These are phyloP conservation scores for Seiridium unicorne DNA, from an alignment of 2,329 filamentous ascomycete genomes.

Conservation along the genomic window DNA sequence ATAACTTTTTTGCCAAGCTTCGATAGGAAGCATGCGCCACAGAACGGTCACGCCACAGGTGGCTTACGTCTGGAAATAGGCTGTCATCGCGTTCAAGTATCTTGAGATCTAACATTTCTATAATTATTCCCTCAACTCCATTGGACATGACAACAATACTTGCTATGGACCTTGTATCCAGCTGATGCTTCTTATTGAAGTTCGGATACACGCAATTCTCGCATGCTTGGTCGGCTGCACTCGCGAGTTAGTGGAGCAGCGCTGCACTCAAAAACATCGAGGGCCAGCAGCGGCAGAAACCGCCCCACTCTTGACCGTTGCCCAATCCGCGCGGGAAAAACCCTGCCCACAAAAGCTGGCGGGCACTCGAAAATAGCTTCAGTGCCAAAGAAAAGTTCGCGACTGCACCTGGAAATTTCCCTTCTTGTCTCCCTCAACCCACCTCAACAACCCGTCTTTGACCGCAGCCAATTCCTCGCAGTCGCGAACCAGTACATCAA, in stretches of 20 bases:
- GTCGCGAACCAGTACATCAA: slow-evolving; percentile 50
- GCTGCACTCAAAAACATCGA: no score
- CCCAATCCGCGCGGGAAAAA: slow-evolving; percentile 1
- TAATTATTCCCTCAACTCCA: neutral
- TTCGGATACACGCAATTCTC: no score
- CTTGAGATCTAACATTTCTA: neutral
- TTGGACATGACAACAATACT: neutral
- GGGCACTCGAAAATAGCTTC: slow-evolving; percentile 4
- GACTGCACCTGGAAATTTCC: slow-evolving; percentile 17
- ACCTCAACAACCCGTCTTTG: slow-evolving; percentile 11
- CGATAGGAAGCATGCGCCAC: neutral
- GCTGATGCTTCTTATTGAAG: no score
- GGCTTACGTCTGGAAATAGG: neutral
- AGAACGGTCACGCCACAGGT: neutral
- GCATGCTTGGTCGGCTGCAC: no score
- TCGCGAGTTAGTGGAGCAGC: no score
- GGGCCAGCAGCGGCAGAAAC: slow-evolving; percentile 1
- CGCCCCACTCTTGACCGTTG: neutral
- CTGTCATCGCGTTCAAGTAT: neutral
- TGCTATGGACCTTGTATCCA: neutral
- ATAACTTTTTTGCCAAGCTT: slow-evolving; percentile 1
- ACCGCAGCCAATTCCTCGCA: neutral
- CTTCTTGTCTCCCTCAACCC: slow-evolving; percentile 20
- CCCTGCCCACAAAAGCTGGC: slow-evolving; percentile 6
- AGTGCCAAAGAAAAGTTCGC: slow-evolving; percentile 1